Evolutionary conservation across 495 filamentous ascomycete genomes (phyloP), one percentile per base, ranked within the genome.

Genomic region (Zalerion maritima): DNA sequence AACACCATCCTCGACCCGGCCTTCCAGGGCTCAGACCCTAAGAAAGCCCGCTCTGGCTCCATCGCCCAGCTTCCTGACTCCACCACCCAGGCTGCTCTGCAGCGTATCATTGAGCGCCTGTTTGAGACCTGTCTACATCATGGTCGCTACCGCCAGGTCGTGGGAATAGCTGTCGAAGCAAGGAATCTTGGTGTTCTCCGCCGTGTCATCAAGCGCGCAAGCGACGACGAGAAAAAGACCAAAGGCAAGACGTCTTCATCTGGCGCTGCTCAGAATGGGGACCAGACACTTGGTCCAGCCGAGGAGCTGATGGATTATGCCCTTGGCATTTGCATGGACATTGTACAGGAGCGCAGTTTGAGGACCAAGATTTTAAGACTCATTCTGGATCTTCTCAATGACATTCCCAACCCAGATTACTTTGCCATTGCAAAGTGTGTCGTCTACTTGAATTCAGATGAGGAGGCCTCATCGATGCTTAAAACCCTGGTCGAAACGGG

Each of bases 341-440:
- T 96, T 33, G 85, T 99, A 19, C 89, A 96, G 50, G 91, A 99
- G 49, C 74, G 89, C 29, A 69, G 73, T 18, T 68, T 96, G 49
- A 73, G 91, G 29, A 55, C 54, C 5, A 58, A 86, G 59, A 92
- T 94, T 19, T 54, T 94, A 20, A 75, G 77, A 43, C 66, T 94
- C 18, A 84, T 93, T 21, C 71, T 94, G 9, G 83, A 82, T 23
- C 71, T 94, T 14, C 63, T 94, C 24, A 85, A 79, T 47, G 80
- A 92, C 27, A 84, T 89, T 18, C 77, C 81, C 2, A 73, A 73
- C 17, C 91, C 91, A 0, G 91, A 99, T 47, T 96, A 91, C 48
- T 99, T 99, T 49, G 81, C 89, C 2, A 96, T 99, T 39, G 86
- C 89, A 14, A 94, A 92, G 57, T 99, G 91, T 43, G 87, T 94